phyloP scores from a whole-genome alignment of 176 grass and related monocot species.

The Ensete glaucum region DNA sequence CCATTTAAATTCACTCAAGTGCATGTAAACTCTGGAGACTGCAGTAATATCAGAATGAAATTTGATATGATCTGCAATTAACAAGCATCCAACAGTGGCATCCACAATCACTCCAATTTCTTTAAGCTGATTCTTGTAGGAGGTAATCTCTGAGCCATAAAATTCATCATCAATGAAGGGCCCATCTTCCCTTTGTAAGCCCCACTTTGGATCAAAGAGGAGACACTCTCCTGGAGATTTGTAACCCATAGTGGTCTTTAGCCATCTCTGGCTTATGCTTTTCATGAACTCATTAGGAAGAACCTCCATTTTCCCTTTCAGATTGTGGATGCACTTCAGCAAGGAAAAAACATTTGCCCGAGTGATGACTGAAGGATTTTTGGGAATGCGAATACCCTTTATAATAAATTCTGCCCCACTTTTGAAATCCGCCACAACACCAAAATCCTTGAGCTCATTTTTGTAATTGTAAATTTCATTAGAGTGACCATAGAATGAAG shows the following conservation, averaged over 20 bases:
- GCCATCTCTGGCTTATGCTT: slow-evolving; percentile 36
- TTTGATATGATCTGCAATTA: slow-evolving; percentile 37
- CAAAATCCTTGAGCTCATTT: slow-evolving; percentile 38
- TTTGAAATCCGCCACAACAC: slow-evolving; percentile 32
- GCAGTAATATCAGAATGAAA: slow-evolving; percentile 28
- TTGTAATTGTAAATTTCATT: slow-evolving; percentile 47
- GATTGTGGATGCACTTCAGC: slow-evolving; percentile 30
- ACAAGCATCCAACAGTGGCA: slow-evolving; percentile 9
- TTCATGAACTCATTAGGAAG: slow-evolving; percentile 28
- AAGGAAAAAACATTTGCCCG: slow-evolving; percentile 25
- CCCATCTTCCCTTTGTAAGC: slow-evolving; percentile 34
- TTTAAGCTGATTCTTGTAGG: slow-evolving; percentile 27
- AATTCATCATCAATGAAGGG: slow-evolving; percentile 72
- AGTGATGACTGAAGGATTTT: slow-evolving; percentile 21
- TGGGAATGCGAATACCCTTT: slow-evolving; percentile 38
- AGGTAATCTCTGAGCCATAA: slow-evolving; percentile 32
- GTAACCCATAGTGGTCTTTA: slow-evolving; percentile 51
- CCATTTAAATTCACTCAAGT: slow-evolving; percentile 40
- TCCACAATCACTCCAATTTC: slow-evolving; percentile 43
- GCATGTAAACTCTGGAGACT: slow-evolving; percentile 49
- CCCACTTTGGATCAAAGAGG: slow-evolving; percentile 39
- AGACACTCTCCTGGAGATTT: slow-evolving; percentile 33
- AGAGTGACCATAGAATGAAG: slow-evolving; percentile 21
- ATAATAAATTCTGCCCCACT: slow-evolving; percentile 34
- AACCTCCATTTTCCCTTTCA: not conserved